Conservation (phyloP, 2,329 filamentous ascomycete genomes). For the Grosmannia huntii region DNA sequence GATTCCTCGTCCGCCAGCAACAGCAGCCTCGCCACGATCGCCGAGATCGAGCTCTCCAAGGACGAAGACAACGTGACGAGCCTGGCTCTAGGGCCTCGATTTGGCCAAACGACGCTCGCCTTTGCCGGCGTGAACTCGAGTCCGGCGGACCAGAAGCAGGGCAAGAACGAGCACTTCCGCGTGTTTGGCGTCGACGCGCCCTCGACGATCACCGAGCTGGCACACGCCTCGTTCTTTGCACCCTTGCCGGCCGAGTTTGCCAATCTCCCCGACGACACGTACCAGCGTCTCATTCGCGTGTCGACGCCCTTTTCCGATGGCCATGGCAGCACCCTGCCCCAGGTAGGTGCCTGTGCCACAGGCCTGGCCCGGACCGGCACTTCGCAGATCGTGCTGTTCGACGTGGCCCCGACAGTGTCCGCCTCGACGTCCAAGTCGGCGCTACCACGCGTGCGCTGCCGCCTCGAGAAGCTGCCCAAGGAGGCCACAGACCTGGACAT, state of each 20-base stretch:
- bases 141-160: conserved; percentile 54
- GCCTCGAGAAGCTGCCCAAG: conserved; percentile 32
- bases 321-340: conserved; percentile 25
- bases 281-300: conserved; percentile 47
- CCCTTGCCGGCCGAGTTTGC: conserved; percentile 19
- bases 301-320: conserved; percentile 33
- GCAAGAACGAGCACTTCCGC: conserved; percentile 74
- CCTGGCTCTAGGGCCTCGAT: conserved; percentile 54
- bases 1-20: conserved; percentile 53
- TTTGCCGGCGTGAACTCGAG: conserved; percentile 81
- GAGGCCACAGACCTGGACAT: conserved; percentile 62
- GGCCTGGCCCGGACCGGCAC: conserved; percentile 59
- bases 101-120: conserved; percentile 39
- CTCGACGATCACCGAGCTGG: conserved; percentile 34
- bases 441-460: conserved; percentile 31
- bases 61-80: conserved; percentile 86
- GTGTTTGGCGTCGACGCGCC: conserved; percentile 48
- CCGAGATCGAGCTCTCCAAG: conserved; percentile 65
- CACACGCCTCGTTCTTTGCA: conserved; percentile 39
- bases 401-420: conserved; percentile 34
- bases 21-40: conserved; percentile 46
- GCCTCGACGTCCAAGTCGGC: background rate
- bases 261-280: conserved; percentile 25
- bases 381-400: conserved; percentile 70
- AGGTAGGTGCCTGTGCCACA: conserved; percentile 68